Evolutionary conservation across 129 eudicot genomes (phyloP).

Genomic region (Helianthus tuberosus): DNA sequence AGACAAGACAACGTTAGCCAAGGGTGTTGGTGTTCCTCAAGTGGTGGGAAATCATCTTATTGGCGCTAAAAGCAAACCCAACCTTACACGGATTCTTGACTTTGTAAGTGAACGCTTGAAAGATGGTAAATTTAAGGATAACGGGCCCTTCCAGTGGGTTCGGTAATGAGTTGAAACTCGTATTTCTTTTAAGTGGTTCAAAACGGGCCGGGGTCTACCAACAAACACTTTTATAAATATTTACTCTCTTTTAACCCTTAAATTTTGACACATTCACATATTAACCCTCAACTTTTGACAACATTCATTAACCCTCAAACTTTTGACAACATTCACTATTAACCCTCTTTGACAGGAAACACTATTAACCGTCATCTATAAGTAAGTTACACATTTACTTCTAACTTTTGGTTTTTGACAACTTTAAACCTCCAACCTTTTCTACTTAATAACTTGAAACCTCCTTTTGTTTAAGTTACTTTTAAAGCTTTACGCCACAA

Average conservation of each 20-base stretch:
- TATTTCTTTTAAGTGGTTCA: neutral
- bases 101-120: constrained; percentile 52
- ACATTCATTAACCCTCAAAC: no score
- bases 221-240: neutral
- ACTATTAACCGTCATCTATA: no score
- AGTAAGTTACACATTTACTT: no score
- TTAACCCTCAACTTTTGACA: no score
- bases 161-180: neutral
- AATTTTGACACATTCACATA: no score
- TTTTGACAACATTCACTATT: no score
- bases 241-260: neutral
- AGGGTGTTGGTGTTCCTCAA: constrained; percentile 51
- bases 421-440: no score
- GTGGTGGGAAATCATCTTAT: constrained; percentile 76
- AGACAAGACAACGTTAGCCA: constrained; percentile 60
- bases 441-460: no score
- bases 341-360: no score
- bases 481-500: no score
- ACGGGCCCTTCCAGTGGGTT: neutral
- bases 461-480: no score
- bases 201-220: neutral
- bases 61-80: constrained; percentile 60
- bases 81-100: constrained; percentile 58
- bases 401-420: no score
- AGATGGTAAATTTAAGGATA: neutral